These are phyloP conservation scores for Melanogaster broomeanus DNA, from an alignment of 768 basidiomycete species.

Conservation along the genomic window DNA sequence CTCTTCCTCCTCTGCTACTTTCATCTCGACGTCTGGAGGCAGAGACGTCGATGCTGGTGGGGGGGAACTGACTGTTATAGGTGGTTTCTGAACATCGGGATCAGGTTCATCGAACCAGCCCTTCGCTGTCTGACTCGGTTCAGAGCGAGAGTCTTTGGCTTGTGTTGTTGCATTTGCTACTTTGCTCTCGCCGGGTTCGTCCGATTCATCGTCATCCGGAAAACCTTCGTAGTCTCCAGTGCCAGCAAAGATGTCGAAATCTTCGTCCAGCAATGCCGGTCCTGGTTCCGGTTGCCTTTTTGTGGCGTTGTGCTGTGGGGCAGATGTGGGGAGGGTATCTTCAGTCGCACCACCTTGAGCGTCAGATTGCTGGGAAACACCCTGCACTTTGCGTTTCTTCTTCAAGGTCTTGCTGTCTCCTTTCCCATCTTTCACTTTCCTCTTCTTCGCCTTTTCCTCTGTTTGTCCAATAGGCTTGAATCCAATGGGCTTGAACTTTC, in stretches of 20 bases:
- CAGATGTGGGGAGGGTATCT: background rate
- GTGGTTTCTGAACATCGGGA: slow-evolving; percentile 18
- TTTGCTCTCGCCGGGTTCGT: slow-evolving; percentile 29
- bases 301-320: slow-evolving; percentile 4
- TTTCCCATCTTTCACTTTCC: slow-evolving; percentile 44
- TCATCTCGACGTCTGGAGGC: slow-evolving; percentile 8
- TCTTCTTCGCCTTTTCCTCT: slow-evolving; percentile 45
- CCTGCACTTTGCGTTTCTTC: slow-evolving; percentile 58
- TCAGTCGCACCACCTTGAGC: background rate
- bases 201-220: slow-evolving; percentile 55
- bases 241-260: slow-evolving; percentile 86
- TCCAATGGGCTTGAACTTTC: slow-evolving; percentile 56
- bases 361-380: slow-evolving; percentile 18
- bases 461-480: slow-evolving; percentile 61
- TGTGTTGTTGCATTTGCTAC: slow-evolving; percentile 9
- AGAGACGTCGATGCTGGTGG: slow-evolving; percentile 13
- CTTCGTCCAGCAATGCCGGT: slow-evolving; percentile 42
- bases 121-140: slow-evolving; percentile 10
- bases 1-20: slow-evolving; percentile 31
- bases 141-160: slow-evolving; percentile 9
- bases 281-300: slow-evolving; percentile 17
- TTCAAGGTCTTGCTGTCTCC: slow-evolving; percentile 49
- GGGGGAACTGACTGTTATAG: background rate
- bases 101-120: slow-evolving; percentile 52
- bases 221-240: slow-evolving; percentile 83